These are phyloP conservation scores for Alloteropsis angusta DNA, from an alignment of 202 grass and related monocot species.

Conservation along the genomic window DNA sequence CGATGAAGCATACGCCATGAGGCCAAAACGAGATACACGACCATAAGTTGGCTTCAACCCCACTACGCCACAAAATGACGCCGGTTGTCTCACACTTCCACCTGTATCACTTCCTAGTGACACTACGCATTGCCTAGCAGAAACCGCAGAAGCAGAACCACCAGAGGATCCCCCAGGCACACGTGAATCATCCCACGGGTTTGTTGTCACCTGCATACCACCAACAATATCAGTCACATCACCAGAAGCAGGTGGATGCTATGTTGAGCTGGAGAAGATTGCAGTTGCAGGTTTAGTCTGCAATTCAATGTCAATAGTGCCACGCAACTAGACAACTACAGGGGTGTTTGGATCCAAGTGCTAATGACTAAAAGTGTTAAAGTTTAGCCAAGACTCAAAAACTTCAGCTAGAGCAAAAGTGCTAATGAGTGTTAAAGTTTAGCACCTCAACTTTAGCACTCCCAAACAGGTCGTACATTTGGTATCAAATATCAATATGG, in stretches of 20 bases:
- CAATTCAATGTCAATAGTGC: constrained; percentile 2
- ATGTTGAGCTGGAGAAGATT: not conserved
- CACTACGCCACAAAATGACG: constrained; percentile 87
- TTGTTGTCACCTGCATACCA: constrained; percentile 69
- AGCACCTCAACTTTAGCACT: too few species aligned
- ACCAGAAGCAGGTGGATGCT: not conserved
- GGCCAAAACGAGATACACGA: constrained; percentile 77
- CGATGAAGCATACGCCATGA: constrained; percentile 94
- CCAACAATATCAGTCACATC: not conserved
- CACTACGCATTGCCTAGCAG: constrained; percentile 70
- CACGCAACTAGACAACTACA: not conserved
- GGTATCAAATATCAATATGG: too few species aligned
- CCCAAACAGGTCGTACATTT: too few species aligned
- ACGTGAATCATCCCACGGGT: constrained; percentile 76
- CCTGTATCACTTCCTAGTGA: constrained; percentile 94
- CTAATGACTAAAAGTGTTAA: too few species aligned
- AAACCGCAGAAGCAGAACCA: constrained; percentile 83
- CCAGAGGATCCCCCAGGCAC: constrained; percentile 91
- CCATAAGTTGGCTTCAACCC: constrained; percentile 97
- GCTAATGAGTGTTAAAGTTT: too few species aligned
- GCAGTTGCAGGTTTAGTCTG: not conserved
- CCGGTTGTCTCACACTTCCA: constrained; percentile 93
- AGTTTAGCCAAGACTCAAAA: too few species aligned
- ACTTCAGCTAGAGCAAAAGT: too few species aligned
- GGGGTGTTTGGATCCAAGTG: too few species aligned